Evolutionary conservation across 2,329 filamentous ascomycete species (phyloP), one percentile per base, ranked within the genome.

Genomic region (Colletotrichum camelliae): DNA sequence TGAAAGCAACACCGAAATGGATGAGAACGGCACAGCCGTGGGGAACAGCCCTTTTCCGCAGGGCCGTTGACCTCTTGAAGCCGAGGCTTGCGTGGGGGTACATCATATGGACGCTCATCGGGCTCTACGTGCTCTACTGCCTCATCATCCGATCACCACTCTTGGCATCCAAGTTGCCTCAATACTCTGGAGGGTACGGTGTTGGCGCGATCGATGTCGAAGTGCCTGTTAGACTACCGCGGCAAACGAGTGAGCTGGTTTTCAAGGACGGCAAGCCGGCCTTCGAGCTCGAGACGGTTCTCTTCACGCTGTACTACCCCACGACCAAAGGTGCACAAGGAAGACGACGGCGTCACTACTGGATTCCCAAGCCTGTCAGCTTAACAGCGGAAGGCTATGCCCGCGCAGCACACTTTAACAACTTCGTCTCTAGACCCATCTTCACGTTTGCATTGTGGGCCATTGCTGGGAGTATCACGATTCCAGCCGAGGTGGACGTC

Each of bases 271-370:
- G 82, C 13, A 77, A 83, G 27, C 84, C 85, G 4, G 87, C 87
- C 0, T 89, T 89, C 65, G 83, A 86, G 24, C 79, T 89, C 1
- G 81, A 88, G 72, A 88, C 87, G 2, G 87, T 89, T 5, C 82
- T 90, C 6, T 88, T 89, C 75, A 88, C 87, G 1, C 73, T 90
- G 4, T 89, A 89, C 81, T 89, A 90, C 61, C 88, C 88, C 3
- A 80, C 86, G 7, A 77, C 80, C 8, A 80, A 83, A 60, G 77
- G 77, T 29, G 77, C 79, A 8, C 77, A 75, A 21, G 81, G 82
- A 48, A 72, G 70, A 5, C 77, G 78, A 27, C 78, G 80, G 7
- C 80, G 80, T n/a, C 87, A 89, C 71, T 79, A 81, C 35, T 90
- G 88, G 88, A 81, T 89, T 27, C 82, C 87, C 0, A 83, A 81